phyloP scores from a whole-genome alignment of 2,329 filamentous ascomycete species.

The Penicillium sp. region DNA sequence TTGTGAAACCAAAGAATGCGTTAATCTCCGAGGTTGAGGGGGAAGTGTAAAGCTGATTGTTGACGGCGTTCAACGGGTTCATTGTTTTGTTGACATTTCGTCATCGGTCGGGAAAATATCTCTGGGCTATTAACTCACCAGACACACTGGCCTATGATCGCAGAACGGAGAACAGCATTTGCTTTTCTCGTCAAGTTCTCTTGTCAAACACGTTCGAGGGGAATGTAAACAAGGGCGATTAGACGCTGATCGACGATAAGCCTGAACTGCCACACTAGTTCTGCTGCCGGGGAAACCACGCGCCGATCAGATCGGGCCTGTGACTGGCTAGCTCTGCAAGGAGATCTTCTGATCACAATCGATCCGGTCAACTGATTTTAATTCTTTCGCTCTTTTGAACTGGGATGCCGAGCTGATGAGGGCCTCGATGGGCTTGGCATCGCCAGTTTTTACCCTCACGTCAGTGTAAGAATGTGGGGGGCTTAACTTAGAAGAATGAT shows the following conservation, averaged over 20 bases:
- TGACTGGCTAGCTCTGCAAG: not conserved
- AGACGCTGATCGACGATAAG: conserved; percentile 20
- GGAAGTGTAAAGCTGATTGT: not conserved
- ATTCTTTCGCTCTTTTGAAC: not conserved
- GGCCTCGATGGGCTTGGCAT: conserved; percentile 15
- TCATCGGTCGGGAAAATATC: not conserved
- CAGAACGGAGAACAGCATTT: conserved; percentile 15
- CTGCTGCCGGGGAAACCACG: conserved; percentile 23
- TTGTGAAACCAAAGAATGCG: not conserved
- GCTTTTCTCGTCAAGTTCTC: conserved; percentile 2
- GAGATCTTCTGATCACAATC: conserved; percentile 3
- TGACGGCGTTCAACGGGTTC: conserved; percentile 2
- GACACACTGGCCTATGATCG: conserved; percentile 3
- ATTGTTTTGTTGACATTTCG: conserved; percentile 13
- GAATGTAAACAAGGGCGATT: conserved; percentile 19
- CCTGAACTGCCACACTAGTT: conserved; percentile 5
- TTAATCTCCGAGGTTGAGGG: not conserved
- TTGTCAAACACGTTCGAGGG: not conserved
- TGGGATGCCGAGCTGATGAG: not conserved
- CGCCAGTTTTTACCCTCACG: conserved; percentile 4
- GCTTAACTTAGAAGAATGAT: not conserved
- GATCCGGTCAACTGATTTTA: conserved; percentile 2
- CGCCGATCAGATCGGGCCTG: conserved; percentile 13
- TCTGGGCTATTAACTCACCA: not conserved
- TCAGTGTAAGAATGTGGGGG: not conserved